These are phyloP conservation scores for Tuber microsphaerosporum DNA, from an alignment of 495 filamentous ascomycete genomes.

Conservation along the genomic window DNA sequence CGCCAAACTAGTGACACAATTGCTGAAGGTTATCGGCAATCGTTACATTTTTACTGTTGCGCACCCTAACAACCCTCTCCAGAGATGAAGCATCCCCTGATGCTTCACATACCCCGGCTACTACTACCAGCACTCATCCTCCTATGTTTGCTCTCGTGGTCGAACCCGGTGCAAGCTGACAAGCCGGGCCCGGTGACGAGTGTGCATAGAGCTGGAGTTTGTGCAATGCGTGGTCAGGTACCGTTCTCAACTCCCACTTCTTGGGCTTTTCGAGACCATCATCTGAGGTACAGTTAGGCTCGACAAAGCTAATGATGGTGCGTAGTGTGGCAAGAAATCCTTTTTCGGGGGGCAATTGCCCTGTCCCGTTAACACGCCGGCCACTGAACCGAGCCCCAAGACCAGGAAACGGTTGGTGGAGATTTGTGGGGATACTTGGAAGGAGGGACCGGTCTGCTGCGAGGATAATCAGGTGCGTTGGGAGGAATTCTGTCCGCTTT, in stretches of 20 bases:
- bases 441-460: slow-evolving; percentile 75
- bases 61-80: slow-evolving; percentile 3
- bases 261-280: not conserved
- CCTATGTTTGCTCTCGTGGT: slow-evolving; percentile 23
- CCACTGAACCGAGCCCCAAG: slow-evolving; percentile 61
- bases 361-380: slow-evolving; percentile 85
- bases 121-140: slow-evolving; percentile 14
- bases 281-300: not conserved
- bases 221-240: slow-evolving; percentile 68
- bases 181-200: slow-evolving; percentile 44
- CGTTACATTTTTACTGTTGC: slow-evolving; percentile 10
- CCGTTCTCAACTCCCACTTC: not conserved
- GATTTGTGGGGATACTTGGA: slow-evolving; percentile 82
- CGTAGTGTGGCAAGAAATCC: slow-evolving; percentile 76
- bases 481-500: not conserved
- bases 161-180: slow-evolving; percentile 13
- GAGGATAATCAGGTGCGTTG: slow-evolving; percentile 62
- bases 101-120: slow-evolving; percentile 28
- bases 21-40: slow-evolving; percentile 3
- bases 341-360: slow-evolving; percentile 82
- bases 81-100: slow-evolving; percentile 33
- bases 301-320: slow-evolving; percentile 17
- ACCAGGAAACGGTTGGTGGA: slow-evolving; percentile 69
- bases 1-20: not conserved
- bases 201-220: slow-evolving; percentile 81